Evolutionary conservation across 169 alveolate genomes (phyloP), one percentile per base, ranked within the genome.

Genomic region (Eimeria brunetti): DNA sequence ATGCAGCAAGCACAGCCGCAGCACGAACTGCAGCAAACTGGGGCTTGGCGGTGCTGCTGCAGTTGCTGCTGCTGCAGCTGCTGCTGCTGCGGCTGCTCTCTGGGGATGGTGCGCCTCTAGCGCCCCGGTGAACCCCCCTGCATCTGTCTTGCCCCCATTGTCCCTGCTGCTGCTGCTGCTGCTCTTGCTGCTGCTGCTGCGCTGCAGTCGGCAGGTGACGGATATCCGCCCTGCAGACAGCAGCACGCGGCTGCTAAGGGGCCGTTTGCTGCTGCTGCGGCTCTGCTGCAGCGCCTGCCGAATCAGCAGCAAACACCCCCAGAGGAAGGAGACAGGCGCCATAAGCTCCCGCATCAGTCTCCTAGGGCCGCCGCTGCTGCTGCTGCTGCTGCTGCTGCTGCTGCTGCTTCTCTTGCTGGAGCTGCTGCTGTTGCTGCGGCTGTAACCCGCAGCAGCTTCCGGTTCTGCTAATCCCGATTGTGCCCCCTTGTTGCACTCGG

Each of bases 231-330:
- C 92, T 36, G 92, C 80, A n/a, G 20, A 33, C 41, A 85, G 80
- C 62, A 85, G 64, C 56, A 85, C 76, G 14, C 92, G 76, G 92
- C 80, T 56, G 81, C 80, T 85, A 64, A 60, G 92, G 58, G 92
- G 92, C 36, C 49, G 14, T 56, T 62, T 85, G 44, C 62, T 85
- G 60, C 80, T 44, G 92, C 81, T 12, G 92, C 76, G 56, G 53
- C 92, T 85, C 51, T 85, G 92, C 92, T 85, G 92, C 92, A 85
- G 80, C 81, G 92, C 92, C 53, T 60, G 92, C 46, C 80, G 60
- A 14, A 85, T 41, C 76, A 85, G 80, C 92, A 85, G 62, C 62
- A 85, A 46, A 41, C 92, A 85, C 24, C 92, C 92, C 1, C 33
- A 62, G 64, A 85, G 62, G 81, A 85, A 85, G 64, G 62, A 85